phyloP scores from a whole-genome alignment of 768 basidiomycete genomes.

The Mycena belliarum region DNA sequence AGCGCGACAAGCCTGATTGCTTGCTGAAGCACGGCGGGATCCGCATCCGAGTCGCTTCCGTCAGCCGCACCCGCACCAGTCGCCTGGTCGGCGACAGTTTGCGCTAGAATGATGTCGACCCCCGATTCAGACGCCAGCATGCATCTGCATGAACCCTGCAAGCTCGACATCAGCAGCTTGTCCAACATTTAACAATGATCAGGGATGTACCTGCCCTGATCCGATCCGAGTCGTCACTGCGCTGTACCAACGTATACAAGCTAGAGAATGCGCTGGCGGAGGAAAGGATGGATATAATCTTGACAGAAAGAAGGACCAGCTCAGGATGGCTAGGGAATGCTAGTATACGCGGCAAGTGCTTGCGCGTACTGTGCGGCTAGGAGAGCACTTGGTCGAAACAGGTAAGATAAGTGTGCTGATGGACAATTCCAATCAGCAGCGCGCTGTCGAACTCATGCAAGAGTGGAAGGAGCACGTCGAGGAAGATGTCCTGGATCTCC shows the following conservation, averaged over 20 bases:
- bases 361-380: conserved; percentile 73
- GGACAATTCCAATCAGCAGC: conserved; percentile 52
- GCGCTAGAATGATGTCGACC: conserved; percentile 61
- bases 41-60: conserved; percentile 42
- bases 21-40: conserved; percentile 54
- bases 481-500: conserved; percentile 85
- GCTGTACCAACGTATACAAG: conserved; percentile 75
- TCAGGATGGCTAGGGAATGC: conserved; percentile 71
- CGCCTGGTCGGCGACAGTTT: conserved; percentile 56
- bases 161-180: not conserved
- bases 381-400: conserved; percentile 75
- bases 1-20: conserved; percentile 77
- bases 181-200: not conserved
- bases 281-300: conserved; percentile 71
- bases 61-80: conserved; percentile 75
- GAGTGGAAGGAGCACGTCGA: conserved; percentile 83
- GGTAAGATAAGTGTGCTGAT: conserved; percentile 69
- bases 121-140: conserved; percentile 62
- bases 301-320: conserved; percentile 73
- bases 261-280: conserved; percentile 67
- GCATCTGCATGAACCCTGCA: conserved; percentile 65
- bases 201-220: conserved; percentile 59
- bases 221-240: conserved; percentile 81
- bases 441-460: conserved; percentile 68
- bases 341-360: conserved; percentile 80